Conservation (phyloP, 2,329 filamentous ascomycete genomes). For the Pseudogymnoascus verrucosus region DNA sequence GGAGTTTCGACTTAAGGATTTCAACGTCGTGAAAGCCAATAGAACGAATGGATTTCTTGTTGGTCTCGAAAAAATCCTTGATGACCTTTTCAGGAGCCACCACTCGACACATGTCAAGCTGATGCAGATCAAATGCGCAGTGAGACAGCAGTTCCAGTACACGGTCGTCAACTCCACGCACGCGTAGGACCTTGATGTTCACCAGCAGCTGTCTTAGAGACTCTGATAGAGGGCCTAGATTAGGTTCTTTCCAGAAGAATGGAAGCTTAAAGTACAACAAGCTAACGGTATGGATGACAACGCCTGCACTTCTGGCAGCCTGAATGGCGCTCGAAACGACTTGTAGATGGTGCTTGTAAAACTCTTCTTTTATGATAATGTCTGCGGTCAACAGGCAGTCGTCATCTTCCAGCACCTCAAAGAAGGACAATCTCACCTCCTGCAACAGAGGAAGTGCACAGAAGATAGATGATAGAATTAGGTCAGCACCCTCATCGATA, state of each 20-base stretch:
- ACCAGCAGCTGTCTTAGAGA: constrained; percentile 11
- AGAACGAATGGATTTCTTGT: background rate
- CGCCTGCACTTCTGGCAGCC: too few species aligned
- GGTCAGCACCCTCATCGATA: constrained; percentile 10
- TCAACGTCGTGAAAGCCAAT: background rate
- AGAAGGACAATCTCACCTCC: constrained; percentile 12
- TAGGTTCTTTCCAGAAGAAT: constrained; percentile 10
- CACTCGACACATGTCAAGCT: constrained; percentile 10
- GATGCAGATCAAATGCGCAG: too few species aligned
- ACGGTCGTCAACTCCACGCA: background rate
- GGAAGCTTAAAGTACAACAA: background rate
- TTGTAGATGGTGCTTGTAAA: constrained; percentile 3
- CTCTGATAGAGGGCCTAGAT: constrained; percentile 10
- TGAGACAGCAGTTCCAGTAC: too few species aligned
- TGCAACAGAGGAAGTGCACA: background rate
- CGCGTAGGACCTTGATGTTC: background rate
- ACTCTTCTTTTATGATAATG: constrained; percentile 1
- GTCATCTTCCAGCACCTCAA: background rate
- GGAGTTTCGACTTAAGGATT: background rate
- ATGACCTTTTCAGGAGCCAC: constrained; percentile 4
- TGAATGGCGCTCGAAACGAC: background rate
- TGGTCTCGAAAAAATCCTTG: constrained; percentile 11
- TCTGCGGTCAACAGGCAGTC: constrained; percentile 20
- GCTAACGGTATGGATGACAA: too few species aligned
- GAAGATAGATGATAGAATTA: constrained; percentile 10